Evolutionary conservation across 768 basidiomycete species (phyloP).

Genomic region (Kondoa subrosea): DNA sequence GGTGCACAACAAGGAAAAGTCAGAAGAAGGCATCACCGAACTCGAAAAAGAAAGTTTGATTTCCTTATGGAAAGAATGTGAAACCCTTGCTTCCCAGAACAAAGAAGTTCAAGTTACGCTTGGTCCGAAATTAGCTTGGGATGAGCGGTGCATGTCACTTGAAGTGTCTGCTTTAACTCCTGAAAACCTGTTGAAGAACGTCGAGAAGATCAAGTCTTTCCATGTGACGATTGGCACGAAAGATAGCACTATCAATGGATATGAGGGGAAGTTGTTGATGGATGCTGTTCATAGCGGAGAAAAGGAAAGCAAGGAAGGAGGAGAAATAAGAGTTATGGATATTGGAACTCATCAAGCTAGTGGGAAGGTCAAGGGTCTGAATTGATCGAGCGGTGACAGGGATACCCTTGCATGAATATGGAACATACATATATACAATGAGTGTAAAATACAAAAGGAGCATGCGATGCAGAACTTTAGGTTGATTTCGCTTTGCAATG

Average conservation of each 20-base stretch:
- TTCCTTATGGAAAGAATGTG: slow-evolving; percentile 19
- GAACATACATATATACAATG: slow-evolving; percentile 7
- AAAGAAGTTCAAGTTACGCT: slow-evolving; percentile 36
- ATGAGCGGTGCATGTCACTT: slow-evolving; percentile 62
- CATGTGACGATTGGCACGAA: slow-evolving; percentile 80
- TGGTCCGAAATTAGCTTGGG: slow-evolving; percentile 47
- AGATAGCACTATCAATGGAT: slow-evolving; percentile 39
- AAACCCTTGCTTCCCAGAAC: slow-evolving; percentile 41
- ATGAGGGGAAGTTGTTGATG: slow-evolving; percentile 57
- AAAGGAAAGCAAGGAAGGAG: slow-evolving; percentile 34
- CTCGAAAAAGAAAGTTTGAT: slow-evolving; percentile 26
- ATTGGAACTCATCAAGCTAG: too few species aligned
- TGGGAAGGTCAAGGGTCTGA: too few species aligned
- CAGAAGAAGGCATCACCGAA: slow-evolving; percentile 27
- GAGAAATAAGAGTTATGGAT: too few species aligned
- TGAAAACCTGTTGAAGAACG: slow-evolving; percentile 29
- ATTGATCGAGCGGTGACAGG: too few species aligned
- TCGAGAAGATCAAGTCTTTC: slow-evolving; percentile 39
- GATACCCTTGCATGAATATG: slow-evolving; percentile 8
- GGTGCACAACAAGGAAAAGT: slow-evolving; percentile 48
- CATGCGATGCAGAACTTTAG: slow-evolving; percentile 41
- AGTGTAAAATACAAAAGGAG: slow-evolving; percentile 18
- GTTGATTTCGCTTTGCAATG: not conserved
- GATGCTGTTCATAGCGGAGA: too few species aligned
- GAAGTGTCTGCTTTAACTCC: slow-evolving; percentile 46